These are phyloP conservation scores for Dryadomyces quercivorus DNA, from an alignment of 2,329 filamentous ascomycete genomes.

Conservation along the genomic window DNA sequence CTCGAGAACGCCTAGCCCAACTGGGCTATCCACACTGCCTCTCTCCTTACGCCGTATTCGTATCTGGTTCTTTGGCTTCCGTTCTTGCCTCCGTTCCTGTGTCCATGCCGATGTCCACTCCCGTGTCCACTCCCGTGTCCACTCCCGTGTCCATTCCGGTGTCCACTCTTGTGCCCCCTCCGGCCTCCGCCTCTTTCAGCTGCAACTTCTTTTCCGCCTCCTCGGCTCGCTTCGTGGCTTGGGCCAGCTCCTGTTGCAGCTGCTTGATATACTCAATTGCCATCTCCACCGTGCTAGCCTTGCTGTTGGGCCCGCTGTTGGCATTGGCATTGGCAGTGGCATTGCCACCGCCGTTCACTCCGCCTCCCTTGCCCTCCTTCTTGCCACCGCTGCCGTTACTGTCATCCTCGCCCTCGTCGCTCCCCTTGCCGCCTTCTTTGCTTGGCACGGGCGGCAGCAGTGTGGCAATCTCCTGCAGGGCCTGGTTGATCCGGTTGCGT, in stretches of 20 bases:
- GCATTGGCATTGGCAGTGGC: not conserved
- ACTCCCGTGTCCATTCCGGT: no score
- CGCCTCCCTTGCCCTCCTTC: conserved; percentile 29
- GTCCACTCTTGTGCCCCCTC: no score
- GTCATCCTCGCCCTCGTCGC: not conserved
- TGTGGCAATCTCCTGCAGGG: conserved; percentile 79
- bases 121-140: no score
- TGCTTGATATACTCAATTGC: conserved; percentile 92
- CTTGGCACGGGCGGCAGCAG: conserved; percentile 49
- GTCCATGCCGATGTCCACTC: no score
- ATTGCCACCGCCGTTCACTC: conserved; percentile 42
- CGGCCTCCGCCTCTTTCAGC: not conserved
- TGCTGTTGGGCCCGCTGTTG: conserved; percentile 55
- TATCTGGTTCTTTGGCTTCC: no score
- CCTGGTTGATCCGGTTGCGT: conserved; percentile 88
- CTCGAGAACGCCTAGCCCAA: not conserved
- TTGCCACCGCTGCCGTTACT: conserved; percentile 20
- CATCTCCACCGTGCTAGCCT: conserved; percentile 93
- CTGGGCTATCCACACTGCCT: not conserved
- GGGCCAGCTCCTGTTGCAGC: conserved; percentile 60
- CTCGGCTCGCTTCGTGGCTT: conserved; percentile 50
- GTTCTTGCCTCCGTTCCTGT: not conserved
- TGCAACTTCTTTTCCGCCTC: conserved; percentile 50
- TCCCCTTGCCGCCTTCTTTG: conserved; percentile 17
- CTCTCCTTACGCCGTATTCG: not conserved